Percentiles rank a stretch among this genome's conserved stretches.
These are phyloP conservation scores for Zalaria obscura DNA, from an alignment of 2,329 filamentous ascomycete genomes.

Conservation along the genomic window DNA sequence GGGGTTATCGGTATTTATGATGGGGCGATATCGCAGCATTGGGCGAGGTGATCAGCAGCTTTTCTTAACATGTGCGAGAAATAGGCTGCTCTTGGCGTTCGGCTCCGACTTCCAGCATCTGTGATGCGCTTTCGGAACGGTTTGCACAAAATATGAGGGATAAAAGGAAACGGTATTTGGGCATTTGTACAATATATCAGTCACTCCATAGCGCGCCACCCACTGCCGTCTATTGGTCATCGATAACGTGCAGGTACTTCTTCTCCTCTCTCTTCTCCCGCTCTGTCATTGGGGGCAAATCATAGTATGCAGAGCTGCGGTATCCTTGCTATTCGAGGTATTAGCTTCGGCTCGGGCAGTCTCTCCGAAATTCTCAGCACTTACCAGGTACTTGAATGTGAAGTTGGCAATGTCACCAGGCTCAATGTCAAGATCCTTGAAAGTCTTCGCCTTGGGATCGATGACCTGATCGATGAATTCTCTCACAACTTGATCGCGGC, in stretches of 20 bases:
- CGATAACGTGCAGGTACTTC: constrained; percentile 90
- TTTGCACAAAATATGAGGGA: background rate
- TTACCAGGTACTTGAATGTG: constrained; percentile 87
- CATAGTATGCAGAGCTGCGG: constrained; percentile 77
- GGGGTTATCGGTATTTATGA: too few species aligned
- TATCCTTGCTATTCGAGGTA: constrained; percentile 58
- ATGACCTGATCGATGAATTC: constrained; percentile 91
- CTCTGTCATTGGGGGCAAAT: constrained; percentile 87
- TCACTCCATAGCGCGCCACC: background rate
- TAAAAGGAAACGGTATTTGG: background rate
- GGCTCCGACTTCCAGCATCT: too few species aligned
- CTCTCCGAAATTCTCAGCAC: constrained; percentile 18
- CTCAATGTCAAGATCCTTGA: constrained; percentile 83
- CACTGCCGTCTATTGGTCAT: constrained; percentile 57
- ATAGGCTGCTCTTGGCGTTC: too few species aligned
- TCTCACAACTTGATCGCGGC: constrained; percentile 73
- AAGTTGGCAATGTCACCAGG: constrained; percentile 73
- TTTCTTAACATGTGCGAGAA: too few species aligned
- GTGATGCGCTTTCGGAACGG: too few species aligned
- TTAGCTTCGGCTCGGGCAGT: constrained; percentile 7
- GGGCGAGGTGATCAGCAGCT: too few species aligned
- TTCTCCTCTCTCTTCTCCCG: constrained; percentile 88
- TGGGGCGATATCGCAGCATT: too few species aligned
- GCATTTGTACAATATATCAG: background rate
- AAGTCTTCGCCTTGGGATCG: constrained; percentile 84